Evolutionary conservation across 192 early-diverging fungal genomes (phyloP), one percentile per base, ranked within the genome.

Genomic region (Mortierella claussenii): DNA sequence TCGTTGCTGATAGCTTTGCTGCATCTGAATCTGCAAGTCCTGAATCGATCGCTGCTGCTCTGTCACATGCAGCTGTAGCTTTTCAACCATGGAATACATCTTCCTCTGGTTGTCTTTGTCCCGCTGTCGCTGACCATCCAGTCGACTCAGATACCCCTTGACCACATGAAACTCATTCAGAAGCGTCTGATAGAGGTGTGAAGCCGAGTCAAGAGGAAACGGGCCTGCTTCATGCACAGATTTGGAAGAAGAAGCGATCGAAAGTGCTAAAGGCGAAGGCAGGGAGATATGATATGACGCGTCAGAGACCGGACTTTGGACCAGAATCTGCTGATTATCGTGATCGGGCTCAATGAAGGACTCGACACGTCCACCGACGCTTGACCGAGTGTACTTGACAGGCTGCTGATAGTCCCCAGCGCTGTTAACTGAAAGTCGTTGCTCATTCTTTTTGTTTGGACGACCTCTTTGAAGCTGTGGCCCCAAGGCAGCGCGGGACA

Each of bases 141-240:
- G 12, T 15, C 56, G 61, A 17, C 27, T 45, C 37, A 74, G n/a
- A 23, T 58, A 59, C 17, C 26, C 45, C 4, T 54, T 53, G n/a
- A 74, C 60, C 0, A 46, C 43, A 9, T 45, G 55, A 33, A 74
- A 74, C 50, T 74, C 69, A 24, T 45, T 34, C 56, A 74, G 20
- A 13, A 74, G 51, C 15, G 69, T 45, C 4, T 28, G 13, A 44
- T 74, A 65, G 23, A 74, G 23, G 34, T 57, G 69, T 1, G 55
- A 8, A 4, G 30, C 4, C 3, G 31, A 44, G 5, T 68, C 57
- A 7, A 56, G 5, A 18, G 23, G 26, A n/a, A n/a, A n/a, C n/a
- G n/a, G n/a, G n/a, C n/a, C n/a, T n/a, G n/a, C n/a, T n/a, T n/a
- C n/a, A n/a, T n/a, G n/a, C n/a, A n/a, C n/a, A n/a, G n/a, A n/a